Conservation (phyloP, 495 filamentous ascomycete species). For the Hypoxylon cercidicola region DNA sequence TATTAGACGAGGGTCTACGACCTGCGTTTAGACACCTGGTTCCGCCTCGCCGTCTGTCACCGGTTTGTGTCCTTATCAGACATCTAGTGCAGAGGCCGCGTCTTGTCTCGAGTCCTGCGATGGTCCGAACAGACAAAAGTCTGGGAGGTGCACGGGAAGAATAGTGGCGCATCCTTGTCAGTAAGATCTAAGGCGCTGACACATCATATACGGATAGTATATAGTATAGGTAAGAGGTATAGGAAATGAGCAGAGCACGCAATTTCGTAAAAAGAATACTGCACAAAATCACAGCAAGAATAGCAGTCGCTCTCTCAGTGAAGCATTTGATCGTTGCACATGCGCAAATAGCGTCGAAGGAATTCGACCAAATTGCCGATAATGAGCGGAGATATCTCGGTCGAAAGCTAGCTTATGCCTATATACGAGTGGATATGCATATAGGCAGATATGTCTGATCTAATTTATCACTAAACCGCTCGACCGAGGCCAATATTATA, state of each 20-base stretch:
- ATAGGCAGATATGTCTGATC: constrained; percentile 1
- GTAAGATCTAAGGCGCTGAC: constrained; percentile 4
- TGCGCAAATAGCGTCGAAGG: constrained; percentile 27
- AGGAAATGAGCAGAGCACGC: background rate
- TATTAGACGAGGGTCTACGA: constrained; percentile 20
- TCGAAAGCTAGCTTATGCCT: constrained; percentile 19
- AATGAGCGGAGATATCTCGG: constrained; percentile 16
- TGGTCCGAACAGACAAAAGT: constrained; percentile 25
- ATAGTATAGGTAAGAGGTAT: constrained; percentile 10
- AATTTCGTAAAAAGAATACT: background rate
- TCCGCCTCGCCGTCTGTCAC: constrained; percentile 28
- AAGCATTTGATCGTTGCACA: constrained; percentile 5
- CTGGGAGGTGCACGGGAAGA: constrained; percentile 27
- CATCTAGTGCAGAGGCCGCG: constrained; percentile 37
- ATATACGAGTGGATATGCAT: constrained; percentile 7
- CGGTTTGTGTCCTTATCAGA: constrained; percentile 17
- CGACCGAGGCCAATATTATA: constrained; percentile 20
- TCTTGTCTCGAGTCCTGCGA: constrained; percentile 29
- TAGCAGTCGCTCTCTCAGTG: constrained; percentile 6
- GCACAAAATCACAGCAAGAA: constrained; percentile 1
- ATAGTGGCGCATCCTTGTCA: constrained; percentile 30
- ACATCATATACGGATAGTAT: constrained; percentile 28
- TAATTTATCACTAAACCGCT: constrained; percentile 1
- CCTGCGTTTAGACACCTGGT: constrained; percentile 7
- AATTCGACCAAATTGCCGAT: constrained; percentile 13